phyloP scores from a whole-genome alignment of 2,329 filamentous ascomycete genomes.

The Phyllosticta citribraziliensis region DNA sequence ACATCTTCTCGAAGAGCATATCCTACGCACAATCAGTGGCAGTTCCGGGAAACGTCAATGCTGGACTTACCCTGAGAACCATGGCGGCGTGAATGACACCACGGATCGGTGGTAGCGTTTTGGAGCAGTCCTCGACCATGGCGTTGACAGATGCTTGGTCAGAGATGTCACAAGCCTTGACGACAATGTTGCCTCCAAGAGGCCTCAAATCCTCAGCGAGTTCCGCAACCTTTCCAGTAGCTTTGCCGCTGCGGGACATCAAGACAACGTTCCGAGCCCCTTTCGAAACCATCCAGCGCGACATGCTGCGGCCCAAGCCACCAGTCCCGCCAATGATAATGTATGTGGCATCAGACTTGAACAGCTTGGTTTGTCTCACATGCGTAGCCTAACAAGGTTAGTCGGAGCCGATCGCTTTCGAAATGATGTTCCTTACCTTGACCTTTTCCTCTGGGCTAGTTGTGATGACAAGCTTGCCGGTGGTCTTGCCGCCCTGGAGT shows the following conservation, averaged over 20 bases:
- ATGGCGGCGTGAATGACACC: slow-evolving; percentile 22
- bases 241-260: slow-evolving; percentile 13
- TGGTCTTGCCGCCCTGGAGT: slow-evolving; percentile 11
- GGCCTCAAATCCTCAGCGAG: background rate
- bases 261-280: slow-evolving; percentile 20
- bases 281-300: slow-evolving; percentile 18
- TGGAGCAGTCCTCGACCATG: background rate
- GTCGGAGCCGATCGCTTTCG: background rate
- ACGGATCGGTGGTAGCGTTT: slow-evolving; percentile 13
- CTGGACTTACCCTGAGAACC: slow-evolving; percentile 14
- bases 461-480: slow-evolving; percentile 15
- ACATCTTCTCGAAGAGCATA: slow-evolving; percentile 7
- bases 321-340: slow-evolving; percentile 21
- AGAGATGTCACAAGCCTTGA: slow-evolving; percentile 6
- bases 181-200: background rate
- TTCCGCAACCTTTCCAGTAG: background rate
- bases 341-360: slow-evolving; percentile 17
- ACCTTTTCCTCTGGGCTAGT: slow-evolving; percentile 16
- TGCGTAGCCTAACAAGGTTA: background rate
- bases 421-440: slow-evolving; percentile 10
- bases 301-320: slow-evolving; percentile 20
- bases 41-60: background rate
- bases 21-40: background rate
- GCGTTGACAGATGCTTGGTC: background rate
- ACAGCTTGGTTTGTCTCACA: background rate